Evolutionary conservation across 176 grass and related monocot species (phyloP).

Genomic region (Zoysia pacifica): DNA sequence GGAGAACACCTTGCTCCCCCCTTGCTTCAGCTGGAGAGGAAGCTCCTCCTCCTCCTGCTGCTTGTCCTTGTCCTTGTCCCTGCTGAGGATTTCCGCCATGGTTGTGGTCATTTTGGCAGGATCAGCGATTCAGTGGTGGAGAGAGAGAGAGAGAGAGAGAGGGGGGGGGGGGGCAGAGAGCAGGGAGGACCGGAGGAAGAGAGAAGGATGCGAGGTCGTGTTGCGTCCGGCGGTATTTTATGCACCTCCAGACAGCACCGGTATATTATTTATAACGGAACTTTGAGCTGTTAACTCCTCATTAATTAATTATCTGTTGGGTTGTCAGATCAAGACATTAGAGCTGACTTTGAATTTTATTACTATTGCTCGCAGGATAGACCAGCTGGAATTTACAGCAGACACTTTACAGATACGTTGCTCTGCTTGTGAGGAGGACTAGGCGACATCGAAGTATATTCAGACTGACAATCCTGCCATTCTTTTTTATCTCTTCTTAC

Average conservation of each 20-base stretch:
- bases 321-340: slow-evolving; percentile 23
- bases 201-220: not conserved
- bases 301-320: not conserved
- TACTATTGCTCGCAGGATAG: not conserved
- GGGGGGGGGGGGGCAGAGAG: too few species aligned
- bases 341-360: slow-evolving; percentile 25
- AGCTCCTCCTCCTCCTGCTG: slow-evolving; percentile 24
- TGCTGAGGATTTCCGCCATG: slow-evolving; percentile 16
- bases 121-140: not conserved
- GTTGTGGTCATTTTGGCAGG: not conserved
- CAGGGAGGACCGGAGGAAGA: too few species aligned
- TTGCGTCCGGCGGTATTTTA: slow-evolving; percentile 25
- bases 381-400: slow-evolving; percentile 10
- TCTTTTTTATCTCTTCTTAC: not conserved
- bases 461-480: not conserved
- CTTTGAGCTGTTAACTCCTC: not conserved
- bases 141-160: not conserved
- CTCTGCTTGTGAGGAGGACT: too few species aligned
- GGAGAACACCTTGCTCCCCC: slow-evolving; percentile 54
- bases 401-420: not conserved
- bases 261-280: not conserved
- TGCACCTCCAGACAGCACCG: not conserved
- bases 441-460: not conserved
- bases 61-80: not conserved
- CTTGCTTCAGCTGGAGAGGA: slow-evolving; percentile 41